These are phyloP conservation scores for Puccinellia tenuiflora DNA, from an alignment of 176 grass and related monocot genomes.

Conservation along the genomic window DNA sequence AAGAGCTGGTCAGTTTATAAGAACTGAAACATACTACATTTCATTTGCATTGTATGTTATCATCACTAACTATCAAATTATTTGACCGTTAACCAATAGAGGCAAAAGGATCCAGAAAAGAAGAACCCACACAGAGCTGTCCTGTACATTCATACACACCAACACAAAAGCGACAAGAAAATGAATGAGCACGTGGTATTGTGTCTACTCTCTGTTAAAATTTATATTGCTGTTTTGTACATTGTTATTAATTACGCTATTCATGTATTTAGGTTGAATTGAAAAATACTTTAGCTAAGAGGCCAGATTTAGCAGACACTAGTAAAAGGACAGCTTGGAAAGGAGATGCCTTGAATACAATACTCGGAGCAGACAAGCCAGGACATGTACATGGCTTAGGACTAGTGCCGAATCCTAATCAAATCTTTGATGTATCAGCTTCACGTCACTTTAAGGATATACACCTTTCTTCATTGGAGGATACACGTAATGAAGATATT, in stretches of 20 bases:
- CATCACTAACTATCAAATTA: not conserved
- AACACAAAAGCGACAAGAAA: not conserved
- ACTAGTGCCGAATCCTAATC: not conserved
- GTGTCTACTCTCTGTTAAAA: not conserved
- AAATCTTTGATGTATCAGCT: not conserved
- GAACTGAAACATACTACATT: not conserved
- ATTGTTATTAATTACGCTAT: not conserved
- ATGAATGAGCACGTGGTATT: not conserved
- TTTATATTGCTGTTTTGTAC: not conserved
- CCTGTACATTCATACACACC: not conserved
- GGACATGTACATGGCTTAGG: not conserved
- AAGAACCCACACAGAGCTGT: not conserved
- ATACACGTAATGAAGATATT: not conserved
- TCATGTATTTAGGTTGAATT: not conserved
- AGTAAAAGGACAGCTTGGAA: not conserved
- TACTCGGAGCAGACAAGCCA: conserved; percentile 10
- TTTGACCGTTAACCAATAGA: not conserved
- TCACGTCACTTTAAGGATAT: not conserved
- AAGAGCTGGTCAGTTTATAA: not conserved
- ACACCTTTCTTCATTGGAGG: not conserved
- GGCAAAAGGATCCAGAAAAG: not conserved
- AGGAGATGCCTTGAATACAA: not conserved
- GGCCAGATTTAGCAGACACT: not conserved
- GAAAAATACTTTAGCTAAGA: not conserved
- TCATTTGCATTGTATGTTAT: not conserved